Evolutionary conservation across 352 stramenopile genomes (phyloP).

Genomic region (Phytophthora pini): DNA sequence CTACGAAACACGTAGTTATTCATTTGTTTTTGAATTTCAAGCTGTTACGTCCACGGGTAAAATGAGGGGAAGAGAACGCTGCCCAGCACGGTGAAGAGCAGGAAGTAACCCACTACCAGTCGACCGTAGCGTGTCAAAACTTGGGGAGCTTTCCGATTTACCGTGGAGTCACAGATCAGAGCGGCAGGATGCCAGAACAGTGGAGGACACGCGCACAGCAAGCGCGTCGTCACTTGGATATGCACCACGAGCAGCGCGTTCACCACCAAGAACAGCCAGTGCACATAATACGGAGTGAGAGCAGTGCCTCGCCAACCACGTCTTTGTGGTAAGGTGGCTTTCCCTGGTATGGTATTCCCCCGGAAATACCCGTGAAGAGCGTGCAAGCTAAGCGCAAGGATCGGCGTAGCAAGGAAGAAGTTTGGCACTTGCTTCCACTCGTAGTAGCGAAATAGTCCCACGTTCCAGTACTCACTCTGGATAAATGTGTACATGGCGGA

Average conservation of each 20-base stretch:
- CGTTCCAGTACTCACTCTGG: slow-evolving; percentile 96
- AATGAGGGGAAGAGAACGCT: slow-evolving; percentile 78
- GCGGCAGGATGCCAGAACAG: slow-evolving; percentile 80
- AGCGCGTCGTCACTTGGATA: slow-evolving; percentile 87
- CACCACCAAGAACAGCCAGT: slow-evolving; percentile 80
- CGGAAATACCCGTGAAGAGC: slow-evolving; percentile 62
- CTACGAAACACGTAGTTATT: slow-evolving; percentile 30
- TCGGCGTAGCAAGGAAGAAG: slow-evolving; percentile 92
- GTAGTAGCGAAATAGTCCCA: slow-evolving; percentile 95
- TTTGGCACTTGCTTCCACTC: slow-evolving; percentile 94
- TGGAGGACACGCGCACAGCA: slow-evolving; percentile 76
- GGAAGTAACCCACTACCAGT: slow-evolving; percentile 67
- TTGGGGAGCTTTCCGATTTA: slow-evolving; percentile 14
- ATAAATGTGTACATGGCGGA: slow-evolving; percentile 94
- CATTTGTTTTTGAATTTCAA: slow-evolving; percentile 22
- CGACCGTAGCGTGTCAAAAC: slow-evolving; percentile 31
- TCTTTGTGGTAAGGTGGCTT: slow-evolving; percentile 6
- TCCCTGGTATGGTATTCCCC: slow-evolving; percentile 26
- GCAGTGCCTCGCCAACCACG: slow-evolving; percentile 21
- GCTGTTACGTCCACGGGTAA: slow-evolving; percentile 81
- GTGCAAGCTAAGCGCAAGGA: slow-evolving; percentile 74
- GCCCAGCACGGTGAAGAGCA: slow-evolving; percentile 75
- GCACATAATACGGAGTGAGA: slow-evolving; percentile 64
- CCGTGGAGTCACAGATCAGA: slow-evolving; percentile 17
- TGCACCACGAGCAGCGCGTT: slow-evolving; percentile 84